phyloP scores from a whole-genome alignment of 352 stramenopile genomes.

The Phytopythium aichiense region DNA sequence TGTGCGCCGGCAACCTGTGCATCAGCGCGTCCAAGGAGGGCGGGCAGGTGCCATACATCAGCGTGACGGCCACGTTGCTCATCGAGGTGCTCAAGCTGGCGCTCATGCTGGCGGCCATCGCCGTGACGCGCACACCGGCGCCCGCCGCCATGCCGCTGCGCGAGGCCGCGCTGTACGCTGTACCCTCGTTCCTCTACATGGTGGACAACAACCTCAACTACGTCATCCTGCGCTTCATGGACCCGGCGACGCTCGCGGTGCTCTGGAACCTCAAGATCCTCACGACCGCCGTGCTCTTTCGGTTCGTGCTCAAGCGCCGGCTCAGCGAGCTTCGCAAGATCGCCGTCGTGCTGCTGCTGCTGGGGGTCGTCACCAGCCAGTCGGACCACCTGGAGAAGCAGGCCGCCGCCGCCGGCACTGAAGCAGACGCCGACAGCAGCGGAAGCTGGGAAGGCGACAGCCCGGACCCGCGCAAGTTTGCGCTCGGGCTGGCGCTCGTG shows the following conservation, averaged over 20 bases:
- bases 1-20: conserved; percentile 78
- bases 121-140: conserved; percentile 28
- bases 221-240: conserved; percentile 83
- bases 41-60: conserved; percentile 76
- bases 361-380: conserved; percentile 79
- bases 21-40: conserved; percentile 83
- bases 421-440: conserved; percentile 6
- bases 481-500: conserved; percentile 59
- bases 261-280: conserved; percentile 90
- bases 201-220: conserved; percentile 90
- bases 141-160: conserved; percentile 42
- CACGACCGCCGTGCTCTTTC: conserved; percentile 80
- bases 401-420: conserved; percentile 6
- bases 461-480: conserved; percentile 25
- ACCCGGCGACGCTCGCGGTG: conserved; percentile 81
- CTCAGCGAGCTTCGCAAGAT: conserved; percentile 72
- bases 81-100: conserved; percentile 81
- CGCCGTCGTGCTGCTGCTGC: conserved; percentile 67
- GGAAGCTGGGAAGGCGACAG: conserved; percentile 8
- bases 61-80: conserved; percentile 80
- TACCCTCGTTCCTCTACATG: conserved; percentile 82
- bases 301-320: conserved; percentile 68
- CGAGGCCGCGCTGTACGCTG: conserved; percentile 69
- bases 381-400: conserved; percentile 60
- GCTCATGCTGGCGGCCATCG: conserved; percentile 40